phyloP scores from a whole-genome alignment of 345 rosid species.

The Lepidium sativum region DNA sequence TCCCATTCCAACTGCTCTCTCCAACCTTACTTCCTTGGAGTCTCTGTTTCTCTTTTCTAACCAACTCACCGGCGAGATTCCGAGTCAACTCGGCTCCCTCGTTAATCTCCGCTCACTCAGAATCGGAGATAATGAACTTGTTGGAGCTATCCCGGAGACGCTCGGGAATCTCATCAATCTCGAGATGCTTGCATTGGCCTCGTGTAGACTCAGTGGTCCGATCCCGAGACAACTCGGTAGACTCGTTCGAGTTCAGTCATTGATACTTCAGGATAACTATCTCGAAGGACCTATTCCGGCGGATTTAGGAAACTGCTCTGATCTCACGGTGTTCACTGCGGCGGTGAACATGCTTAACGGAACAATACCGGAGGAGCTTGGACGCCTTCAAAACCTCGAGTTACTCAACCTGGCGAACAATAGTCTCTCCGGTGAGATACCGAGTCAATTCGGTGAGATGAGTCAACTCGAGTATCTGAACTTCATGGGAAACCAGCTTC shows the following conservation, averaged over 20 bases:
- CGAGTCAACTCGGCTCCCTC: conserved; percentile 61
- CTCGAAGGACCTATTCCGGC: conserved; percentile 63
- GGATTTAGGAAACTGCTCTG: conserved; percentile 71
- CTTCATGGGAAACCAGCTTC: conserved; percentile 56
- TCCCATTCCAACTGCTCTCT: conserved; percentile 78
- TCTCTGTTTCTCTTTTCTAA: conserved; percentile 76
- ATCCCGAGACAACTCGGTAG: conserved; percentile 60
- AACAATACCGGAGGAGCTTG: conserved; percentile 59
- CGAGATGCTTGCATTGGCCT: conserved; percentile 60
- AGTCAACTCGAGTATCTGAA: conserved; percentile 53
- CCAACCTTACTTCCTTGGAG: conserved; percentile 68
- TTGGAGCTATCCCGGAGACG: conserved; percentile 59
- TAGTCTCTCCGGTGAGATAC: conserved; percentile 64
- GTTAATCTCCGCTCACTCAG: conserved; percentile 45
- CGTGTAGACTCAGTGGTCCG: conserved; percentile 60
- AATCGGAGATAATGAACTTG: conserved; percentile 80
- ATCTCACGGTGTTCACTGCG: conserved; percentile 40
- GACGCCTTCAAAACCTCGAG: conserved; percentile 41
- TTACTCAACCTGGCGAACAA: conserved; percentile 64
- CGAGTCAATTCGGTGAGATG: conserved; percentile 52
- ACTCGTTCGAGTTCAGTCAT: conserved; percentile 33
- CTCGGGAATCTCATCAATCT: conserved; percentile 50
- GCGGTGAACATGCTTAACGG: conserved; percentile 63
- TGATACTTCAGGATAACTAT: conserved; percentile 60
- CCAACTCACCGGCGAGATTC: conserved; percentile 76